These are phyloP conservation scores for Nakaseomyces uthaithaninus DNA, from an alignment of 1,139 yeast species.

Conservation along the genomic window DNA sequence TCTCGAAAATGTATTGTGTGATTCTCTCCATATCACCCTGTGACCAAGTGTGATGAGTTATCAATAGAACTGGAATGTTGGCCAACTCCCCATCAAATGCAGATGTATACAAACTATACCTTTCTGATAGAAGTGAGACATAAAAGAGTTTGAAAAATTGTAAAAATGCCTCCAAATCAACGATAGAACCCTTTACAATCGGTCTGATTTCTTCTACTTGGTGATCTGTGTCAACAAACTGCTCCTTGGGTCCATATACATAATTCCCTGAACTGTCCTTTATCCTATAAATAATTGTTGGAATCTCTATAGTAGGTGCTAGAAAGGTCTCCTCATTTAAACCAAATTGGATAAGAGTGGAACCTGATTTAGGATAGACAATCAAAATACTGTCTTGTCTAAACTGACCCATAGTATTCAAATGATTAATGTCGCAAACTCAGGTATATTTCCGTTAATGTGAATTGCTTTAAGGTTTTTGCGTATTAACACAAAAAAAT, in stretches of 20 bases:
- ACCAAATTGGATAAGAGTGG: slow-evolving; percentile 74
- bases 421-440: no score
- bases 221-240: slow-evolving; percentile 8
- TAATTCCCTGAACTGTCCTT: slow-evolving; percentile 18
- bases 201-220: slow-evolving; percentile 48
- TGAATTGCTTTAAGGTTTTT: no score
- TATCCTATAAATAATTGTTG: slow-evolving; percentile 63
- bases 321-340: slow-evolving; percentile 61
- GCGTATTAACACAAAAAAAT: no score
- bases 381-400: slow-evolving; percentile 42
- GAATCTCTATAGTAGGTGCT: slow-evolving; percentile 68
- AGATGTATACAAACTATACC: slow-evolving; percentile 36
- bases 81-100: slow-evolving; percentile 34
- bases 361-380: slow-evolving; percentile 72
- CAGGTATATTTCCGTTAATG: no score
- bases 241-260: slow-evolving; percentile 48
- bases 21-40: slow-evolving; percentile 57
- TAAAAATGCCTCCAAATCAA: slow-evolving; percentile 61
- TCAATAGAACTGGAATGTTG: slow-evolving; percentile 48
- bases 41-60: slow-evolving; percentile 64
- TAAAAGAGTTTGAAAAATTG: slow-evolving; percentile 55
- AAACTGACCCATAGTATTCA: slow-evolving; percentile 38
- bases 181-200: slow-evolving; percentile 53
- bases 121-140: slow-evolving; percentile 43
- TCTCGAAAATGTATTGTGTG: slow-evolving; percentile 70